These are phyloP conservation scores for Astraeus odoratus DNA, from an alignment of 768 basidiomycete genomes.

Conservation along the genomic window DNA sequence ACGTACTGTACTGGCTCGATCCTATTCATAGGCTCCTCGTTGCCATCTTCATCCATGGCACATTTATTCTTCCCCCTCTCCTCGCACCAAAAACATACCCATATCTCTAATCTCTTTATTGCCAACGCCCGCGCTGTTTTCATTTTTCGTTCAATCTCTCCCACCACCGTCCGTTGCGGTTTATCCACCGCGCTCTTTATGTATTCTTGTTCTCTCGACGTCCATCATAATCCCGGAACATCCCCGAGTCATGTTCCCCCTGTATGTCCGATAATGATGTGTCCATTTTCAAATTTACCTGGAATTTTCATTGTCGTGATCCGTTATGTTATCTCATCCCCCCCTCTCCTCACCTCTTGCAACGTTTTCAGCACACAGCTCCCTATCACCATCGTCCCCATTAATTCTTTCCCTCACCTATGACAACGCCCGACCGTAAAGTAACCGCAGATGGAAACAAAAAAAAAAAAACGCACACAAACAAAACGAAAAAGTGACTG, in stretches of 20 bases:
- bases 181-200: too few species aligned
- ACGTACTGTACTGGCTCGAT: too few species aligned
- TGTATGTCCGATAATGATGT: constrained; percentile 1
- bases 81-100: too few species aligned
- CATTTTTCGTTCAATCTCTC: not conserved
- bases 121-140: not conserved
- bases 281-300: too few species aligned
- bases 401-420: not conserved
- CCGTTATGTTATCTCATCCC: too few species aligned
- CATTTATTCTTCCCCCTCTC: constrained; percentile 1
- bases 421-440: not conserved
- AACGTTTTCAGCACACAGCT: too few species aligned
- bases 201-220: too few species aligned
- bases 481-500: constrained; percentile 10
- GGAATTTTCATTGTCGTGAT: too few species aligned
- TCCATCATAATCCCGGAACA: too few species aligned
- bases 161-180: not conserved
- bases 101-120: not conserved
- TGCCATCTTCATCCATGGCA: not conserved
- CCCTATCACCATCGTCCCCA: not conserved
- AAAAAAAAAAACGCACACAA: constrained; percentile 5
- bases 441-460: not conserved
- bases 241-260: not conserved
- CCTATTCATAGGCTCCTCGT: not conserved
- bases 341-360: too few species aligned